Evolutionary conservation across 164 flowering plant genomes (phyloP), one percentile per base, ranked within the genome.

Genomic region (Aristolochia fimbriata): DNA sequence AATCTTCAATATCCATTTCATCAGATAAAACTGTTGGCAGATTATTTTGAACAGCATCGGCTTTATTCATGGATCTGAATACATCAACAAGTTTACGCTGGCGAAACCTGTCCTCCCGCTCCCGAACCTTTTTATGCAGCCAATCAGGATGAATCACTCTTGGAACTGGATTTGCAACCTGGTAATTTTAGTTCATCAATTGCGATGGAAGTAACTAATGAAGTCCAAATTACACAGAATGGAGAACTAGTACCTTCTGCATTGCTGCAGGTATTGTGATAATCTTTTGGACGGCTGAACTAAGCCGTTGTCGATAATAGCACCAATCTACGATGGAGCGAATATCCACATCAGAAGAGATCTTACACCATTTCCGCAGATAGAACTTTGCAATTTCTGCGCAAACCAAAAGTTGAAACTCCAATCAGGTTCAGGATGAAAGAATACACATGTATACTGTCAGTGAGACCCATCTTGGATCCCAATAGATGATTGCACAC

Each of bases 261-360:
- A 94, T 94, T 58, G 99, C 99, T 61, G 99, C 99, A 63, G 99
- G 99, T 71, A 94, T 94, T 50, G 99, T 94, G 55, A 94, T 76
- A 68, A 87, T 91, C 69, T 94, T 94, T 63, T 94, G 99, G 68
- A 94, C 85, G 46, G 97, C 79, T 23, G 99, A 94, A 80, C 93
- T 73, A 57, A 94, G 93, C 25, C 99, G 86, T 68, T 88, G 97
- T 79, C 82, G 91, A 80, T 94, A 94, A 70, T 94, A 94, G 22
- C 96, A 94, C 99, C 99, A 94, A 75, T 94, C 99, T 64, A 94
- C 73, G 68, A 94, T 91, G 51, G 90, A 87, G 45, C 99, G 77
- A 51, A 94, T 84, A 57, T 79, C 93, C 62, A 69, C 84, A 71
- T 87, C 93, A 66, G 90, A 84, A 60, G 99, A 88, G 56, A 85